Evolutionary conservation across 1,284 basidiomycete species (phyloP).

Genomic region (Sanguinoderma infundibulare): DNA sequence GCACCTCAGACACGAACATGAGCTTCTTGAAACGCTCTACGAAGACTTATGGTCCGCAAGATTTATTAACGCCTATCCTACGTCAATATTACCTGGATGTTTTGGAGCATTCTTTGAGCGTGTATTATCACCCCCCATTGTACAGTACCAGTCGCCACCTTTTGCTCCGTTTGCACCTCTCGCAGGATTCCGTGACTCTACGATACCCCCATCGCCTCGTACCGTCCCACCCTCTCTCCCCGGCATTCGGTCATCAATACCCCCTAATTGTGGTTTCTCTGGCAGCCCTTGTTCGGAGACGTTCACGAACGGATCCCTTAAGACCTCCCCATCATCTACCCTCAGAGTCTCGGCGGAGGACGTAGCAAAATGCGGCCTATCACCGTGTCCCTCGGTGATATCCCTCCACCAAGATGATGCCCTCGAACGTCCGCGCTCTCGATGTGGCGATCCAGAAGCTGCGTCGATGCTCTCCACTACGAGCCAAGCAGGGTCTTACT

Average conservation of each 20-base stretch:
- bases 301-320: conserved; percentile 8
- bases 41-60: conserved; percentile 39
- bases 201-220: background rate
- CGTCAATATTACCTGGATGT: conserved; percentile 71
- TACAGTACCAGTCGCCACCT: conserved; percentile 73
- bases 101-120: conserved; percentile 75
- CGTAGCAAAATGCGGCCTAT: conserved; percentile 10
- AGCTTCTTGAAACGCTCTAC: conserved; percentile 39
- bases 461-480: conserved; percentile 13
- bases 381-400: conserved; percentile 13
- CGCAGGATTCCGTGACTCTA: conserved; percentile 32
- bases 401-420: conserved; percentile 9
- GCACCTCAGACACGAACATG: conserved; percentile 38
- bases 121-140: conserved; percentile 61
- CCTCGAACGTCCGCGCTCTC: background rate
- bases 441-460: conserved; percentile 9
- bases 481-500: conserved; percentile 13
- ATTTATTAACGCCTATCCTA: conserved; percentile 40
- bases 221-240: background rate
- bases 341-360: conserved; percentile 9
- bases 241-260: background rate
- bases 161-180: conserved; percentile 66
- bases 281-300: background rate
- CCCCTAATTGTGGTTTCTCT: background rate
- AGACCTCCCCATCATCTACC: conserved; percentile 19